phyloP scores from a whole-genome alignment of 108 stramenopile species.

The Licmophora abbreviata region DNA sequence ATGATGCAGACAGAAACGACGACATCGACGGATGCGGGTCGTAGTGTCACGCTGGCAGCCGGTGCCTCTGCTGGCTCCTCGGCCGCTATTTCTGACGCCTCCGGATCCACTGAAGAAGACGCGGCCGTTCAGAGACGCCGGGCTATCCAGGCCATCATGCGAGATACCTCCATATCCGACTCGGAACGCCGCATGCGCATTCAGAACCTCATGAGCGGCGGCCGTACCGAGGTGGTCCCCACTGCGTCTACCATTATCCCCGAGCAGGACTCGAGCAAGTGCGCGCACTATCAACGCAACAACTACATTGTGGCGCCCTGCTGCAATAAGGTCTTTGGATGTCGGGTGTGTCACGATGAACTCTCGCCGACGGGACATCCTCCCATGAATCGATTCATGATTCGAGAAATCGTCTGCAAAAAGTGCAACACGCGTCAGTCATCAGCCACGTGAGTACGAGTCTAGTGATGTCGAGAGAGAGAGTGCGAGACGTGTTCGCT shows the following conservation, averaged over 20 bases:
- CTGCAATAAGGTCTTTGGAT: constrained; percentile 70
- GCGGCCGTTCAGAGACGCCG: constrained; percentile 49
- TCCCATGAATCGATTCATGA: constrained; percentile 63
- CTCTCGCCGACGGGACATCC: constrained; percentile 61
- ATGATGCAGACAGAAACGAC: background rate
- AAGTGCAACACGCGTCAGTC: constrained; percentile 68
- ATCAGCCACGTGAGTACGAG: constrained; percentile 30
- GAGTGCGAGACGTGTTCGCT: too few relatives aligned
- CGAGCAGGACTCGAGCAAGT: constrained; percentile 27
- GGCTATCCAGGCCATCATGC: constrained; percentile 71
- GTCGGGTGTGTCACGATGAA: constrained; percentile 87
- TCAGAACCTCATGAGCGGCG: constrained; percentile 74
- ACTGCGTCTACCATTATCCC: constrained; percentile 29
- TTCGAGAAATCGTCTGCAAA: constrained; percentile 73
- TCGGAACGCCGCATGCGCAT: constrained; percentile 60
- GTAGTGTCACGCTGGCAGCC: background rate
- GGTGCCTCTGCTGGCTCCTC: background rate
- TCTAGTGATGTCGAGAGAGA: background rate
- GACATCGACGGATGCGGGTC: background rate
- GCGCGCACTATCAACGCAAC: constrained; percentile 76
- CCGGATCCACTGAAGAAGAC: constrained; percentile 47
- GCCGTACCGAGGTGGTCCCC: constrained; percentile 27
- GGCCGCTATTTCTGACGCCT: constrained; percentile 2
- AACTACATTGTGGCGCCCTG: constrained; percentile 77
- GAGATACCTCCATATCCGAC: constrained; percentile 52